Percentiles rank a stretch among this genome's conserved stretches.
Evolutionary conservation across 331 rosid species (phyloP).

Genomic region (Pyracantha coccinea): DNA sequence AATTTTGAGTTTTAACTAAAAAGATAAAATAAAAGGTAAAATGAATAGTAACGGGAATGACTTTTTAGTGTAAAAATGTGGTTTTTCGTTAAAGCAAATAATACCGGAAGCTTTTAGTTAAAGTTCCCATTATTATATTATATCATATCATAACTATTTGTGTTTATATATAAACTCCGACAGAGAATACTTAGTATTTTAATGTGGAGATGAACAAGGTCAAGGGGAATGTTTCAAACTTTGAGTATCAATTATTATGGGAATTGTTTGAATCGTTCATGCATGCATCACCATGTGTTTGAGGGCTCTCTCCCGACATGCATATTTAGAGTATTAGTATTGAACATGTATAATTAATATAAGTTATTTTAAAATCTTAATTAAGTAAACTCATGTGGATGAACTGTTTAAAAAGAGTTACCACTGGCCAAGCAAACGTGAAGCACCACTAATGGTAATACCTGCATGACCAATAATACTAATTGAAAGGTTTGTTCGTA

Average conservation of each 20-base stretch:
- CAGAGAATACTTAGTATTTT: constrained; percentile 21
- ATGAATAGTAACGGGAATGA: no score
- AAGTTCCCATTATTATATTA: not conserved
- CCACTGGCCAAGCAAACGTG: not conserved
- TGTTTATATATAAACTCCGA: constrained; percentile 20
- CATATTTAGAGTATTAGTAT: not conserved
- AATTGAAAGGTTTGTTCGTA: no score
- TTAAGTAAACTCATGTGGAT: not conserved
- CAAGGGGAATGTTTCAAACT: constrained; percentile 21
- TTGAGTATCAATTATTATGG: constrained; percentile 14
- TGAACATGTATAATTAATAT: no score
- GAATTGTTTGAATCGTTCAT: constrained; percentile 11
- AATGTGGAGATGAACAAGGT: not conserved
- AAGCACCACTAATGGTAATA: not conserved
- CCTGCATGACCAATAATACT: no score
- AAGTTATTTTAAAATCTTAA: no score
- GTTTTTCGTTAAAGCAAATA: no score
- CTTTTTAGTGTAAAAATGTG: no score
- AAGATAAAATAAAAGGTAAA: no score
- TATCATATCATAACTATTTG: not conserved
- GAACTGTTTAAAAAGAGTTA: not conserved
- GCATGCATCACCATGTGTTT: constrained; percentile 35
- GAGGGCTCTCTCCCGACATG: constrained; percentile 19
- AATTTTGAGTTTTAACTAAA: no score
- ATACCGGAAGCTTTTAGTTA: no score